A percentile compares a stretch with the other conserved stretches of the same genome.
Conservation (phyloP, 768 basidiomycete genomes). For the Pleurotus citrinopileatus region DNA sequence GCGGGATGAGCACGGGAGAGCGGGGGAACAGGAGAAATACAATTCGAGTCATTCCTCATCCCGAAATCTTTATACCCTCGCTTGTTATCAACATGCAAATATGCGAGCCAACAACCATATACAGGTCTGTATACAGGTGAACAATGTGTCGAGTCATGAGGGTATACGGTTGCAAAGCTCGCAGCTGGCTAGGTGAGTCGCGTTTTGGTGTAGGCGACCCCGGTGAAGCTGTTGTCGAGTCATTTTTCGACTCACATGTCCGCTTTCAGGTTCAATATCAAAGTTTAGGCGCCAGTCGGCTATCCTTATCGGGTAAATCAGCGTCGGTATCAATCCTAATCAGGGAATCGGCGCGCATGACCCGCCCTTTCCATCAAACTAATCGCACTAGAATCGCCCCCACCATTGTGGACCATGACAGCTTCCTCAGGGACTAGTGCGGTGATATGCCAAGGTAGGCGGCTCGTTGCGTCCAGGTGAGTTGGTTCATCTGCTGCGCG, state of each 20-base stretch:
- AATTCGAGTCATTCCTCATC: slow-evolving; percentile 4
- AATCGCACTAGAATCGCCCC: not conserved
- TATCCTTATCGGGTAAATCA: slow-evolving; percentile 9
- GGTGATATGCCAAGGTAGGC: not conserved
- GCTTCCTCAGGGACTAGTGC: not conserved
- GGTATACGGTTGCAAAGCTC: slow-evolving; percentile 4
- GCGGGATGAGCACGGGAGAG: not conserved
- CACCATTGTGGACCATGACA: not conserved
- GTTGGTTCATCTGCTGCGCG: not conserved
- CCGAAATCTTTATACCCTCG: slow-evolving; percentile 8
- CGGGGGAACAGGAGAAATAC: not conserved
- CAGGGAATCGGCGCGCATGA: not conserved
- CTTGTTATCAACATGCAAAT: slow-evolving; percentile 9
- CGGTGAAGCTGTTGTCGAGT: slow-evolving; percentile 2
- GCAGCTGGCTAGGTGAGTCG: slow-evolving; percentile 3
- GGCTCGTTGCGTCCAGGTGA: not conserved
- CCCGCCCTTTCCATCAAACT: slow-evolving; percentile 4
- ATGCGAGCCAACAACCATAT: slow-evolving; percentile 9
- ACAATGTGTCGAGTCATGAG: slow-evolving; percentile 8
- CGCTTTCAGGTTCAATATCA: slow-evolving; percentile 3
- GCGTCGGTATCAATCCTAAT: not conserved
- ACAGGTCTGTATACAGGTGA: slow-evolving; percentile 7
- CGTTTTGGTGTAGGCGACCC: not conserved
- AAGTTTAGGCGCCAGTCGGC: not conserved
- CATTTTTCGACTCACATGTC: slow-evolving; percentile 1